Conservation (phyloP, 73 alveolate genomes). For the Paramecium sonneborni region DNA sequence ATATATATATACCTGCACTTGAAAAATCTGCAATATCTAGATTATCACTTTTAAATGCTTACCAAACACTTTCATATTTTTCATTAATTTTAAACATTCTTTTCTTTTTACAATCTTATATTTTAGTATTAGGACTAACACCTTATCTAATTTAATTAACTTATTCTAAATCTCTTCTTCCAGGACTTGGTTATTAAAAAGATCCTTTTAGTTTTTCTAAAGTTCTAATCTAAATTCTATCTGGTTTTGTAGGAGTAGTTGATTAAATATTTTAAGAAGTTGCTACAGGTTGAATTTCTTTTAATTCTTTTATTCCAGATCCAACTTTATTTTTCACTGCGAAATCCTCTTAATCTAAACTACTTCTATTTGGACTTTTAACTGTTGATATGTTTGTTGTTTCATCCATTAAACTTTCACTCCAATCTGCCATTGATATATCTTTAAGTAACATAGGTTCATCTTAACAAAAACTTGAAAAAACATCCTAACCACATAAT, state of each 20-base stretch:
- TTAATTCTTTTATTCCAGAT: not conserved
- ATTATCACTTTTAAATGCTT: conserved; percentile 50
- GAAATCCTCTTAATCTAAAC: not conserved
- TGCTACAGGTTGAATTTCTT: not conserved
- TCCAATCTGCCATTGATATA: conserved; percentile 54
- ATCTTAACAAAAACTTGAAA: conserved; percentile 45
- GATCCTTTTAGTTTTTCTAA: not conserved
- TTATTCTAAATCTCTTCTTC: not conserved
- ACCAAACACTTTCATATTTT: conserved; percentile 26
- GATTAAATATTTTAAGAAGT: not conserved
- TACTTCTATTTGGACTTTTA: conserved; percentile 16
- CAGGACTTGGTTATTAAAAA: not conserved
- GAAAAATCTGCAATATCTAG: conserved; percentile 46
- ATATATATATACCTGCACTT: conserved; percentile 25
- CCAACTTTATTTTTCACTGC: not conserved
- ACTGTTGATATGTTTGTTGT: not conserved
- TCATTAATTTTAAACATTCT: conserved; percentile 38
- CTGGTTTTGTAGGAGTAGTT: not conserved
- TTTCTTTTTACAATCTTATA: not conserved
- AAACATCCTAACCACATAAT: conserved; percentile 34
- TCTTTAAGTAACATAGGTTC: conserved; percentile 54
- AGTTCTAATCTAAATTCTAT: not conserved
- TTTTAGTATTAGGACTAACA: conserved; percentile 8
- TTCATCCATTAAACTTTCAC: conserved; percentile 33
- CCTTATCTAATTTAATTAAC: not conserved